These are phyloP conservation scores for Phytopythium montanum DNA, from an alignment of 352 stramenopile genomes.

Conservation along the genomic window DNA sequence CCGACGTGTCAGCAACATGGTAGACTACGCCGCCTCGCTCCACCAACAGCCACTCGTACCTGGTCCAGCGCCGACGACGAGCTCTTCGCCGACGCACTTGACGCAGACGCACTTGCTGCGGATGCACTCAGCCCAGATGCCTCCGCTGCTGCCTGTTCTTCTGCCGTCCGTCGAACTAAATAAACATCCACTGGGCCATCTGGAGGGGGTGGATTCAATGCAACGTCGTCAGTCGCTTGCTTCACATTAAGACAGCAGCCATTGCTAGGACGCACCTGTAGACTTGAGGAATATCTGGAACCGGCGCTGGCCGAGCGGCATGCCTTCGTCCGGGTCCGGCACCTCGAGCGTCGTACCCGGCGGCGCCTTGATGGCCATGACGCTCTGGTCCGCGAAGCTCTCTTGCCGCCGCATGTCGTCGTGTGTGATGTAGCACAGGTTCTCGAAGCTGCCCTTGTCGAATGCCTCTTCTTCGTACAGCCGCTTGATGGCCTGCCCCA, in stretches of 20 bases:
- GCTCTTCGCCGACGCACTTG: slow-evolving; percentile 23
- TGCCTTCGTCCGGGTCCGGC: slow-evolving; percentile 93
- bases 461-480: slow-evolving; percentile 84
- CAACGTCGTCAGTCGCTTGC: neutral
- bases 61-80: slow-evolving; percentile 50
- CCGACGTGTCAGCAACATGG: neutral
- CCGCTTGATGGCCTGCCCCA: slow-evolving; percentile 77
- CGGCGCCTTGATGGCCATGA: slow-evolving; percentile 94
- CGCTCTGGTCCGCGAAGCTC: slow-evolving; percentile 84
- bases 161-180: slow-evolving; percentile 67
- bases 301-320: slow-evolving; percentile 78
- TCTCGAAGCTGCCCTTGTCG: slow-evolving; percentile 72
- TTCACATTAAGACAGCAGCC: neutral
- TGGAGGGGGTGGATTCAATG: slow-evolving; percentile 11
- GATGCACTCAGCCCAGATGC: slow-evolving; percentile 15
- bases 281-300: slow-evolving; percentile 96
- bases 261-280: slow-evolving; percentile 32
- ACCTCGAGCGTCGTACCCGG: slow-evolving; percentile 93
- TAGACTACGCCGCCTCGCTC: neutral
- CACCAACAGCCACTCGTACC: slow-evolving; percentile 16
- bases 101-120: slow-evolving; percentile 9
- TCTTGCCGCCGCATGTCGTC: slow-evolving; percentile 86
- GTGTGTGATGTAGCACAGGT: slow-evolving; percentile 84
- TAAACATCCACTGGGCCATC: slow-evolving; percentile 90
- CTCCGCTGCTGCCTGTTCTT: slow-evolving; percentile 35